Percentiles rank a stretch among this genome's conserved stretches.
Conservation (phyloP, 2,329 filamentous ascomycete species). For the Furcasterigmium furcatum region DNA sequence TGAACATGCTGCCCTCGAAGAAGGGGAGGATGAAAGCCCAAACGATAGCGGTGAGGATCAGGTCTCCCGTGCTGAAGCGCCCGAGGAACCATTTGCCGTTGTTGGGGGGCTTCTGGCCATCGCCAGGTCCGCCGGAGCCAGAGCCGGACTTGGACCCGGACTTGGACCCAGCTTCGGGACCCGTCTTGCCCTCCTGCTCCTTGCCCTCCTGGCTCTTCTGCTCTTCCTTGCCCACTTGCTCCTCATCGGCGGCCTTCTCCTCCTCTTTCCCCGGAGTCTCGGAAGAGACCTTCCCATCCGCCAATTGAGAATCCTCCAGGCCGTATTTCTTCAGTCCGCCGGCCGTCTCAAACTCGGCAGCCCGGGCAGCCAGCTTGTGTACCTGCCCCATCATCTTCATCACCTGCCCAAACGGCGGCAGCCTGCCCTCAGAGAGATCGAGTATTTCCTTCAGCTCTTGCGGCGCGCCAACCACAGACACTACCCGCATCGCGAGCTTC, state of each 20-base stretch:
- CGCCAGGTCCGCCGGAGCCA: conserved; percentile 11
- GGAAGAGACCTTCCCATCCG: conserved; percentile 6
- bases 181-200: conserved; percentile 21
- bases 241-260: not conserved
- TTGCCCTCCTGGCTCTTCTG: conserved; percentile 24
- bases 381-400: too few relatives aligned
- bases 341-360: conserved; percentile 18
- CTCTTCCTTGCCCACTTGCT: conserved; percentile 7
- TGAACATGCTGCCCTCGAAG: conserved; percentile 36
- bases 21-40: conserved; percentile 42
- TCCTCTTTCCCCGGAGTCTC: conserved; percentile 12
- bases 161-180: too few relatives aligned
- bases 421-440: conserved; percentile 35
- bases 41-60: conserved; percentile 47
- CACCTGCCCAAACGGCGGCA: conserved; percentile 9
- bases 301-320: conserved; percentile 8
- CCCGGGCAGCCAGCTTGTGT: conserved; percentile 21
- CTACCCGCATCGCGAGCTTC: conserved; percentile 55
- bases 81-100: conserved; percentile 13
- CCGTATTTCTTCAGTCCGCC: conserved; percentile 7
- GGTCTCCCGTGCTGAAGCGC: conserved; percentile 12
- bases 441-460: conserved; percentile 60
- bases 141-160: conserved; percentile 11
- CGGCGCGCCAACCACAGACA: conserved; percentile 69
- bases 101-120: not conserved